Percentiles rank a stretch among this genome's conserved stretches.
Conservation (phyloP, 768 basidiomycete genomes). For the Megacollybia marginata region DNA sequence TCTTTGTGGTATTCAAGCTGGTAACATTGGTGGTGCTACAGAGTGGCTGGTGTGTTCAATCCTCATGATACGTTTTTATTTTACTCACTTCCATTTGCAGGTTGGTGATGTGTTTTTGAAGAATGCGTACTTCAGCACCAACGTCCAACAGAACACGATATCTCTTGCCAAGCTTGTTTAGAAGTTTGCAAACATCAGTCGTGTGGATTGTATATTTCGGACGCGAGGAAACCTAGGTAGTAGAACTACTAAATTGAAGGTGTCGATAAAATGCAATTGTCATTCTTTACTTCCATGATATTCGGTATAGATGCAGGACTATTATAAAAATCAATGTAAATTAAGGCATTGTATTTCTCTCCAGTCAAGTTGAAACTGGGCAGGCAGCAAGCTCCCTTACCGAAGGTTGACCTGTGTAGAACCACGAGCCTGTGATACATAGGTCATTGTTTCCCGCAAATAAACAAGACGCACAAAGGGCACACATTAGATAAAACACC, state of each 20-base stretch:
- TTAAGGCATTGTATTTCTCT: no score
- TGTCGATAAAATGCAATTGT: no score
- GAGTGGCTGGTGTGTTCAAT: conserved; percentile 55
- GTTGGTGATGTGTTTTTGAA: conserved; percentile 32
- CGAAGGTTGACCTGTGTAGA: background rate
- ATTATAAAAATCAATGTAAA: no score
- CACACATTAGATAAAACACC: conserved; percentile 63
- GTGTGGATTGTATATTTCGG: background rate
- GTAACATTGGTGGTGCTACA: conserved; percentile 47
- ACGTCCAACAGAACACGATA: conserved; percentile 20
- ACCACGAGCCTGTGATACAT: background rate
- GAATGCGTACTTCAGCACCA: conserved; percentile 32
- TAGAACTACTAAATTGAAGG: no score
- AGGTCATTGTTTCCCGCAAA: no score
- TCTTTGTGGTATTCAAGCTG: conserved; percentile 60
- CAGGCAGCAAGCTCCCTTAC: no score
- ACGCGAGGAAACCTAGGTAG: no score
- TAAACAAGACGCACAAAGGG: background rate
- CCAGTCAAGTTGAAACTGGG: no score
- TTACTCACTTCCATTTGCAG: conserved; percentile 6
- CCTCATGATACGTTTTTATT: background rate
- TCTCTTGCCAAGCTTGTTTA: conserved; percentile 33
- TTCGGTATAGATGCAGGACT: no score
- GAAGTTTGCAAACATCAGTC: background rate
- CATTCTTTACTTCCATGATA: no score